Base-by-base conservation (phyloP, 345 rosid species). In the Schrenkiella parvula region DNA sequence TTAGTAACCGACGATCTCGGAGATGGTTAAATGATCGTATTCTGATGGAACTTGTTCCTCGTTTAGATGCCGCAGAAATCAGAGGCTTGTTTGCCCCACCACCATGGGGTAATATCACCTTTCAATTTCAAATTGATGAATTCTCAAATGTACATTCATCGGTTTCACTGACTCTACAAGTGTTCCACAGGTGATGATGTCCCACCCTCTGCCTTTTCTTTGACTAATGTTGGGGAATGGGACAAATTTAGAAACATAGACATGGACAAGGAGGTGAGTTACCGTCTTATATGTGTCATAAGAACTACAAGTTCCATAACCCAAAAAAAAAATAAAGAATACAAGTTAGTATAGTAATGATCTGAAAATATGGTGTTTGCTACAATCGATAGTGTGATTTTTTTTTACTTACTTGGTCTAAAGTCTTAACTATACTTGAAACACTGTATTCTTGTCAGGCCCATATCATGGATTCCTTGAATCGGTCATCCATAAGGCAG, bases 31-130 rank as follows among this genome's bases (percentile, higher is more conserved):
- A 89, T 80, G 99, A 93, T 83, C 92, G 93, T 34, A 80, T 93
- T 69, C 79, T 93, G 46, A 89, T 93, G 95, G 98, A 93, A 71
- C 98, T 93, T 78, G 97, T 93, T 73, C 99, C 99, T 55, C 89
- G 91, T 66, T 80, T 93, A 63, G 84, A 91, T 82, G 96, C 88
- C 0, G 84, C 88, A 31, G 97, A 93, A 81, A 86, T 93, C 60
- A 88, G 86, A 80, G 97, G 97, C 80, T 83, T 93, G 82, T 93
- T 93, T 88, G 91, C 99, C 54, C 99, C 99, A 56, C 99, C 99
- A 6, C 98, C 98, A 13, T 93, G 95, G 95, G 98, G 98, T 91
- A 85, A 71, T 59, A 5, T 63, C 3, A 18, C 39, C 2, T 19
- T 6, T 50, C 43, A 17, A 14, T 56, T 34, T 5, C 46, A 3